Evolutionary conservation across 345 rosid species (phyloP).

Genomic region (Physaria fendleri): DNA sequence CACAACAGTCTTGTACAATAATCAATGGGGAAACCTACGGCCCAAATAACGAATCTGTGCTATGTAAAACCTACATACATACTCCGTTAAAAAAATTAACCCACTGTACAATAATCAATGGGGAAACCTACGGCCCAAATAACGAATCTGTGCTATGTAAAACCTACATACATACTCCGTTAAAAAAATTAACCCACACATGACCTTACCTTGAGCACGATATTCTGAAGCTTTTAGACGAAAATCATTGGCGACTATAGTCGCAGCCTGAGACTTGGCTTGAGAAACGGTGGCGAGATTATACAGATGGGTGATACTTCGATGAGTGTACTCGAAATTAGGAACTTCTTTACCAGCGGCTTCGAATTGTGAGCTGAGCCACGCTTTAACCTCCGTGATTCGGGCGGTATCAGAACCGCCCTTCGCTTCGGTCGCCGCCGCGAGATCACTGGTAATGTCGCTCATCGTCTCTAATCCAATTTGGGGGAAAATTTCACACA

Average conservation of each 20-base stretch:
- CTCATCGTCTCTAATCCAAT: constrained; percentile 36
- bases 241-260: constrained; percentile 83
- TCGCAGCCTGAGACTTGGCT: constrained; percentile 78
- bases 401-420: constrained; percentile 55
- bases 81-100: no score
- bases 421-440: constrained; percentile 37
- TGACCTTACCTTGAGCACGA: constrained; percentile 90
- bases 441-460: constrained; percentile 37
- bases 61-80: no score
- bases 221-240: constrained; percentile 84
- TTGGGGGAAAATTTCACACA: background rate
- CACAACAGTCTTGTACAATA: no score
- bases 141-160: no score
- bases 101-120: no score
- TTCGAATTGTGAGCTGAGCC: constrained; percentile 80
- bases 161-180: no score
- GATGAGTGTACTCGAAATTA: constrained; percentile 74
- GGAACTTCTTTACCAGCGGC: constrained; percentile 80
- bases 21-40: no score
- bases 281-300: constrained; percentile 78
- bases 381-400: constrained; percentile 71
- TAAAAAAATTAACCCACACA: no score
- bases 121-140: no score
- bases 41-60: no score
- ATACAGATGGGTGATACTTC: constrained; percentile 65